Percentiles rank a stretch among this genome's conserved stretches.
Conservation (phyloP, 129 eudicot species). For the Pittosporum tobira region DNA sequence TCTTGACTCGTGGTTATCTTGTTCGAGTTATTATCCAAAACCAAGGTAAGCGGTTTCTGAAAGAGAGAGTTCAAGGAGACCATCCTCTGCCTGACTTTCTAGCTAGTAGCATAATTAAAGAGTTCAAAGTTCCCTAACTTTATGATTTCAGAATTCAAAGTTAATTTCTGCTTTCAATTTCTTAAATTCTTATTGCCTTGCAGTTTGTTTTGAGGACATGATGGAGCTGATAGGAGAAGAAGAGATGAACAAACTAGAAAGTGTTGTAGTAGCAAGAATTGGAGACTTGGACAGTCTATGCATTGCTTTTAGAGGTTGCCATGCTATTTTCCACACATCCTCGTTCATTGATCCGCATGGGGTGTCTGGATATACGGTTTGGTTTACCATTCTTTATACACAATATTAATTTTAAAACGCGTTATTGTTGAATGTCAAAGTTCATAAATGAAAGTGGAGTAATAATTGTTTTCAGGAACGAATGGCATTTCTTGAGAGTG, state of each 20-base stretch:
- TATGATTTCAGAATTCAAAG: too few relatives aligned
- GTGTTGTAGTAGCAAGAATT: constrained; percentile 15
- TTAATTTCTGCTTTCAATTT: too few relatives aligned
- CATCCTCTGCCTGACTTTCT: not conserved
- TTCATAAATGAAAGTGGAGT: not conserved
- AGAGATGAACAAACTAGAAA: constrained; percentile 12
- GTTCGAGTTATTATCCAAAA: constrained; percentile 16
- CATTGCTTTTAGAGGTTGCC: constrained; percentile 19
- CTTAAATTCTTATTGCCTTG: not conserved
- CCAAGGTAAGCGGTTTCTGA: not conserved
- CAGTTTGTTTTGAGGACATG: constrained; percentile 21
- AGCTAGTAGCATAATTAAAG: not conserved
- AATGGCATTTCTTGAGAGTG: constrained; percentile 20
- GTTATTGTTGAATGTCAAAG: too few relatives aligned
- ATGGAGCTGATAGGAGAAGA: constrained; percentile 12
- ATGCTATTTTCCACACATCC: constrained; percentile 20
- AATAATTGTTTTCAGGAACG: constrained; percentile 10
- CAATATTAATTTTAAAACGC: too few relatives aligned
- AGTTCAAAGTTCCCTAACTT: too few relatives aligned
- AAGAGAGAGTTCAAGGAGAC: too few relatives aligned
- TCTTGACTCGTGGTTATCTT: constrained; percentile 18
- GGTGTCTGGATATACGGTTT: constrained; percentile 16
- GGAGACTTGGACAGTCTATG: constrained; percentile 12
- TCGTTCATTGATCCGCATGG: constrained; percentile 24
- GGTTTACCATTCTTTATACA: not conserved